A percentile compares a stretch with the other conserved stretches of the same genome.
Evolutionary conservation across 352 stramenopile species (phyloP).

Genomic region (Pythium insidiosum): DNA sequence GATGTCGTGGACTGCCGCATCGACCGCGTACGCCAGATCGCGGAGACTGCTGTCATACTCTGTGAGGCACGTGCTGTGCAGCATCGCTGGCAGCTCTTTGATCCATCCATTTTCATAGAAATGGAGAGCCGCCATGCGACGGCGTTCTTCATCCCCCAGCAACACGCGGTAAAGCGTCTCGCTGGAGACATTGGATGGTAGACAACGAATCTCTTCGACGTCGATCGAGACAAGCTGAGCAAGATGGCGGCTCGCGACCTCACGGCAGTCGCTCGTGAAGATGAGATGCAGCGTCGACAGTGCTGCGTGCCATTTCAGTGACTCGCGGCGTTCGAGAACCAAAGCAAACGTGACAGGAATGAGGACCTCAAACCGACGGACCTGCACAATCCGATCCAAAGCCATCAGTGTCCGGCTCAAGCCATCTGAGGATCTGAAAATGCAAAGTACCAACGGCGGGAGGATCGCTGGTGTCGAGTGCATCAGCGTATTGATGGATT

Average conservation of each 20-base stretch:
- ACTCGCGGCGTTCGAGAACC: constrained; percentile 33
- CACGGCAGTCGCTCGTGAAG: constrained; percentile 10
- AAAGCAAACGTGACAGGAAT: constrained; percentile 51
- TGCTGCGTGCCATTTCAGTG: constrained; percentile 57
- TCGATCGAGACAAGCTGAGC: constrained; percentile 13
- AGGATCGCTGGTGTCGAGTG: constrained; percentile 31
- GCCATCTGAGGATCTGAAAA: too few relatives aligned
- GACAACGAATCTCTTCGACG: background rate
- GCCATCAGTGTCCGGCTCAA: too few relatives aligned
- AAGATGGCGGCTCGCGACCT: constrained; percentile 9
- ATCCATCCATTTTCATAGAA: constrained; percentile 50
- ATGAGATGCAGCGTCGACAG: constrained; percentile 42
- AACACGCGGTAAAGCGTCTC: constrained; percentile 23
- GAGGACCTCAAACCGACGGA: too few relatives aligned
- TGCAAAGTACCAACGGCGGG: constrained; percentile 31
- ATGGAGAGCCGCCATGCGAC: constrained; percentile 22
- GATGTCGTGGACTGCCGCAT: constrained; percentile 8
- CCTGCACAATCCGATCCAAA: too few relatives aligned
- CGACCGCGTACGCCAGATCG: constrained; percentile 11
- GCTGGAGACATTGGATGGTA: background rate
- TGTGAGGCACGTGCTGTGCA: too few relatives aligned
- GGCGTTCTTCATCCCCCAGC: constrained; percentile 26
- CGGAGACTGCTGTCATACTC: too few relatives aligned
- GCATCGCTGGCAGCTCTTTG: constrained; percentile 15
- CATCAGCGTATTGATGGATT: constrained; percentile 46